Evolutionary conservation across 2,329 filamentous ascomycete species (phyloP).

Genomic region (Colletotrichum sp.): DNA sequence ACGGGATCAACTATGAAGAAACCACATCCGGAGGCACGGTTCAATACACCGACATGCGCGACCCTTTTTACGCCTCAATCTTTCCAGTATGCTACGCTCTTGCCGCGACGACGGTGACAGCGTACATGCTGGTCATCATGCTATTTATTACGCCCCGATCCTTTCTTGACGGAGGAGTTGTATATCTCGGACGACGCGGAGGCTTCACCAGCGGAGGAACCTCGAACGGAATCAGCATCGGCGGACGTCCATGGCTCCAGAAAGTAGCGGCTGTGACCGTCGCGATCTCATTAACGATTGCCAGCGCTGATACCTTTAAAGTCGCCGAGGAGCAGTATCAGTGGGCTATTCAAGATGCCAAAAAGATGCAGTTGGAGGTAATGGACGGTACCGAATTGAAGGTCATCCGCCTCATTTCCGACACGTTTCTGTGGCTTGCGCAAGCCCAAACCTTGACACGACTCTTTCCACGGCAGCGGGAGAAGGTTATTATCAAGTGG

Average conservation of each 20-base stretch:
- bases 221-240: constrained; percentile 80
- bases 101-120: constrained; percentile 86
- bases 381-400: constrained; percentile 86
- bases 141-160: constrained; percentile 94
- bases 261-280: constrained; percentile 78
- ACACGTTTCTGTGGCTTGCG: constrained; percentile 95
- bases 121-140: constrained; percentile 93
- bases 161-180: constrained; percentile 84
- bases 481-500: constrained; percentile 99
- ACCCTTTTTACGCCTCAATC: constrained; percentile 93
- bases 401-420: constrained; percentile 89
- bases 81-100: constrained; percentile 94
- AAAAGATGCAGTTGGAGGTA: constrained; percentile 76
- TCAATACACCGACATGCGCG: constrained; percentile 69
- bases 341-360: constrained; percentile 80
- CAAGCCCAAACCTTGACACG: constrained; percentile 97
- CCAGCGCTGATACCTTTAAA: constrained; percentile 87
- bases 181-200: constrained; percentile 77
- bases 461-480: constrained; percentile 92
- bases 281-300: constrained; percentile 88
- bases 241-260: constrained; percentile 92
- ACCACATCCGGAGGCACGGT: constrained; percentile 31
- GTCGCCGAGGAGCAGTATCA: constrained; percentile 85
- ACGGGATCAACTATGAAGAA: constrained; percentile 44
- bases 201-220: constrained; percentile 86